phyloP scores from a whole-genome alignment of 176 grass and related monocot genomes.

The Microstegium vimineum region DNA sequence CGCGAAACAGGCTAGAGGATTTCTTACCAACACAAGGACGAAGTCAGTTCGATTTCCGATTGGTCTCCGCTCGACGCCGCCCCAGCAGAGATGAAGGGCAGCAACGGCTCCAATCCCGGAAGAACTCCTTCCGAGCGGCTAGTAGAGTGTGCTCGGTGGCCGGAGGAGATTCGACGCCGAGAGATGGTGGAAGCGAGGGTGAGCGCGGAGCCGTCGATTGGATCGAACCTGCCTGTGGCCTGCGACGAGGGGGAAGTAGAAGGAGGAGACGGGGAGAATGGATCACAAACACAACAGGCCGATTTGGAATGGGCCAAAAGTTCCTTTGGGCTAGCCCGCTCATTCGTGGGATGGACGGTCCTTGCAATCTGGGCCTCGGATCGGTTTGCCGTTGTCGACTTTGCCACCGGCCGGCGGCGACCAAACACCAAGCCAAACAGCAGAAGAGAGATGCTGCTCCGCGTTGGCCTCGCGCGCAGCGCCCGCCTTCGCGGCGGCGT shows the following conservation, averaged over 20 bases:
- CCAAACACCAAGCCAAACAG: not conserved
- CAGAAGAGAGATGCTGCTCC: slow-evolving; percentile 36
- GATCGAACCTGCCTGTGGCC: not conserved
- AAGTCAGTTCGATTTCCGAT: not conserved
- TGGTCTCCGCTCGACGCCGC: not conserved
- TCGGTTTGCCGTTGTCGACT: not conserved
- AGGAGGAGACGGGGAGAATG: not conserved
- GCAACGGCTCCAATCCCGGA: not conserved
- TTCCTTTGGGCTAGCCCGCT: not conserved
- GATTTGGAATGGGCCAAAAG: not conserved
- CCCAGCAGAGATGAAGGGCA: not conserved
- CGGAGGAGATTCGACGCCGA: not conserved
- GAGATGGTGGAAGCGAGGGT: not conserved
- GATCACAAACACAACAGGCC: not conserved
- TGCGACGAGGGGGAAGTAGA: not conserved
- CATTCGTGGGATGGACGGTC: not conserved
- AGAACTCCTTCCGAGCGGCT: not conserved
- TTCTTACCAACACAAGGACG: slow-evolving; percentile 2
- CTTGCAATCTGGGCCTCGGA: not conserved
- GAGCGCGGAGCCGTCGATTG: not conserved
- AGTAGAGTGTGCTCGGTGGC: not conserved
- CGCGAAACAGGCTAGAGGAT: not conserved
- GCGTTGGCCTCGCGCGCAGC: slow-evolving; percentile 35
- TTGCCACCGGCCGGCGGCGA: not conserved
- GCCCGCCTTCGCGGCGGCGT: slow-evolving; percentile 17